These are phyloP conservation scores for Aureobasidium sp. DNA, from an alignment of 2,329 filamentous ascomycete genomes.

Conservation along the genomic window DNA sequence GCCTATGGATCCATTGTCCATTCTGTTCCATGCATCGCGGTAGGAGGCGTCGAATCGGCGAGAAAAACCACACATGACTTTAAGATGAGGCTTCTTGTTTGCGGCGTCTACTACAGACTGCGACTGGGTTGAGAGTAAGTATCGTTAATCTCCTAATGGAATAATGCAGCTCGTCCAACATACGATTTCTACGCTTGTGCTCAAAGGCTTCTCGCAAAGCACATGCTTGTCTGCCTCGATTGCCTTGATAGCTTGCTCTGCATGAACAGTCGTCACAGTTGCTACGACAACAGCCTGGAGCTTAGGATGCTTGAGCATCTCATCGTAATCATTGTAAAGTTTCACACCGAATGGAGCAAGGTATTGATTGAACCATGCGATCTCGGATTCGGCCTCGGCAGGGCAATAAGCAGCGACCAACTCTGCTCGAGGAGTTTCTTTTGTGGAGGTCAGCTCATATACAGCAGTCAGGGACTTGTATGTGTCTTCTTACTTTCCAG, in stretches of 20 bases:
- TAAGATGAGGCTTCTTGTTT: constrained; percentile 47
- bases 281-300: constrained; percentile 49
- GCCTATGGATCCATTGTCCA: constrained; percentile 49
- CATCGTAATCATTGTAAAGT: constrained; percentile 46
- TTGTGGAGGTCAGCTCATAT: neutral
- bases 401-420: constrained; percentile 40
- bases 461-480: too few species aligned
- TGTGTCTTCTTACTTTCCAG: neutral
- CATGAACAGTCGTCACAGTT: constrained; percentile 48
- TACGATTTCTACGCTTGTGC: constrained; percentile 47
- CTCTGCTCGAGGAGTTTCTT: constrained; percentile 33
- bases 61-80: constrained; percentile 60
- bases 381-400: constrained; percentile 29
- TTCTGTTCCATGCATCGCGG: constrained; percentile 48
- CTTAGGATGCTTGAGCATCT: constrained; percentile 48
- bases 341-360: constrained; percentile 45
- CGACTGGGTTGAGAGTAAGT: constrained; percentile 26
- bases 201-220: constrained; percentile 52
- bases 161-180: neutral
- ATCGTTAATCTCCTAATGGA: too few species aligned
- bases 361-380: constrained; percentile 41
- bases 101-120: constrained; percentile 53
- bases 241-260: constrained; percentile 48
- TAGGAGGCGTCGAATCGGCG: constrained; percentile 60
- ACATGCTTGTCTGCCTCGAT: constrained; percentile 49